Evolutionary conservation across 2,329 filamentous ascomycete genomes (phyloP), one percentile per base, ranked within the genome.

Genomic region (Pestalotiopsis sp.): DNA sequence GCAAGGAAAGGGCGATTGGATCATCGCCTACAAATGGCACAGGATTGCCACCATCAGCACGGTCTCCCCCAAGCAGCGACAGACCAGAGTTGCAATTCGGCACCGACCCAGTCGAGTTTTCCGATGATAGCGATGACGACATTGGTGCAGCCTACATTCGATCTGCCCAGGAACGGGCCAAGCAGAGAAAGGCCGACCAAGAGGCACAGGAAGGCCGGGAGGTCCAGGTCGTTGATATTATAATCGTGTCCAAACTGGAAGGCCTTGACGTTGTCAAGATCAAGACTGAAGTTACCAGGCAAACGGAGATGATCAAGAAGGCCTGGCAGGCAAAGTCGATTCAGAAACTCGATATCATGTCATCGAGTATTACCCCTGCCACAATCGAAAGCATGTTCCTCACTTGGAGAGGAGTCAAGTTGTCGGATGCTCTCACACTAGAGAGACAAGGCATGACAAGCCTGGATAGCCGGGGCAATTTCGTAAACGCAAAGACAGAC

Each of bases 371-470:
- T 2, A 31, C n/a, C 9, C 20, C n/a, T 7, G 82, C 86, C 2
- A 77, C 85, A 27, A 80, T 84, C 2, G 81, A 85, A 4, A 82
- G 84, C 0, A 82, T 97, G 20, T 92, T 96, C 74, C 85, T 98
- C 67, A 96, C 93, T 0, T 97, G 93, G 91, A 91, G 90, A 71
- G 87, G 88, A 31, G 88, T 88, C 68, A 88, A 89, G 69, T 80
- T 97, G 3, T 97, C 92, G 77, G 89, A 92, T 72, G 87, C 88
- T n/a, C 93, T 92, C 4, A 95, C 91, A 1, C 91, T 93, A 69
- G 85, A 85, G 66, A 90, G 87, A 62, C 81, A 97, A 6, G 90
- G 90, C 6, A 86, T 96, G 60, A 76, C 81, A 9, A 36, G 31
- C 7, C 81, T 83, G 0, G 78, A 81, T 12, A 75, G 75, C 13